These are phyloP conservation scores for Rhodotorula paludigena DNA, from an alignment of 768 basidiomycete species.

Conservation along the genomic window DNA sequence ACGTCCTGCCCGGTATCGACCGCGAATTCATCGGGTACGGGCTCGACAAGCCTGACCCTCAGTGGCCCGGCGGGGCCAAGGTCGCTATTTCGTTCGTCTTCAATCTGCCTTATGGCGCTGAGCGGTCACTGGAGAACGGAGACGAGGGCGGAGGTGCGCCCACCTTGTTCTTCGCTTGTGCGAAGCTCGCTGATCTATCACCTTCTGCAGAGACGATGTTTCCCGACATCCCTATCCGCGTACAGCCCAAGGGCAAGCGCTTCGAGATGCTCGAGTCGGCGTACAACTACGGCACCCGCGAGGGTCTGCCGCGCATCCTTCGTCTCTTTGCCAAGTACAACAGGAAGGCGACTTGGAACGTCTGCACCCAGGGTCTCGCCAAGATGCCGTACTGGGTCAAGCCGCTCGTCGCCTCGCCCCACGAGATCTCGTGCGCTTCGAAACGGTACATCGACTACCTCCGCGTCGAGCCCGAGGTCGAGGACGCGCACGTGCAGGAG, in stretches of 20 bases:
- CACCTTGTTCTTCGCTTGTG: background rate
- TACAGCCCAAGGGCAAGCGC: slow-evolving; percentile 16
- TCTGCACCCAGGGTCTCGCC: slow-evolving; percentile 39
- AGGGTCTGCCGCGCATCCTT: slow-evolving; percentile 21
- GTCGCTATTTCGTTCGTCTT: slow-evolving; percentile 41
- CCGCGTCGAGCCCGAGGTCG: slow-evolving; percentile 37
- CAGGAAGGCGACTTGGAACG: background rate
- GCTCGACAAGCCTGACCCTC: slow-evolving; percentile 37
- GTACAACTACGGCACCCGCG: slow-evolving; percentile 28
- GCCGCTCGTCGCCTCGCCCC: slow-evolving; percentile 34
- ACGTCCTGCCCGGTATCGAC: background rate
- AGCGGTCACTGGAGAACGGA: slow-evolving; percentile 13
- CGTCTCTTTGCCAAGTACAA: slow-evolving; percentile 18
- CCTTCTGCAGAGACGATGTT: background rate
- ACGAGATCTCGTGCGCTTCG: slow-evolving; percentile 38
- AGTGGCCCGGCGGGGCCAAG: slow-evolving; percentile 43
- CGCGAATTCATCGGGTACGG: slow-evolving; percentile 42
- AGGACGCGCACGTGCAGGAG: slow-evolving; percentile 37
- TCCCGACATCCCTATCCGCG: slow-evolving; percentile 4
- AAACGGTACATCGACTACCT: slow-evolving; percentile 40
- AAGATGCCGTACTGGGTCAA: slow-evolving; percentile 39
- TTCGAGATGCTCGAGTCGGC: slow-evolving; percentile 28
- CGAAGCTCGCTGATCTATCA: background rate
- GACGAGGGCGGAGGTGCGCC: slow-evolving; percentile 18
- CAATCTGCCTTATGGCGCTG: slow-evolving; percentile 15